phyloP scores from a whole-genome alignment of 2,329 filamentous ascomycete species.

The Pseudogymnoascus sp. region DNA sequence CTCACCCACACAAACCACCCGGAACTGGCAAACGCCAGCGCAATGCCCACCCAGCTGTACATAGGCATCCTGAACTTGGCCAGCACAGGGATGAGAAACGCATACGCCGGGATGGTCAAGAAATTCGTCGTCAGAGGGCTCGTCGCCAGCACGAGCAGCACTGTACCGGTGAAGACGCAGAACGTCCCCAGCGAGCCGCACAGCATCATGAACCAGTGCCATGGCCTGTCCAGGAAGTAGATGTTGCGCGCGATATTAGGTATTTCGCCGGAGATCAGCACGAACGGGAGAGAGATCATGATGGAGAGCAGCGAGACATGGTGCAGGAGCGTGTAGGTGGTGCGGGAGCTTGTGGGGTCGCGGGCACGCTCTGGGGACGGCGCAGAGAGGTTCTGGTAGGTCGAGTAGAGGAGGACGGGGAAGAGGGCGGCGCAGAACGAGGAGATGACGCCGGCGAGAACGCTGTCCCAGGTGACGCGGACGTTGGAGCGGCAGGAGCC shows the following conservation, averaged over 20 bases:
- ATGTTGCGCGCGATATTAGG: slow-evolving; percentile 42
- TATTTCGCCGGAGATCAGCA: slow-evolving; percentile 42
- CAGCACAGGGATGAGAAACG: slow-evolving; percentile 40
- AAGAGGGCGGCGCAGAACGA: slow-evolving; percentile 44
- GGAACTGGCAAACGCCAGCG: slow-evolving; percentile 41
- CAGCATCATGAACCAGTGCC: slow-evolving; percentile 46
- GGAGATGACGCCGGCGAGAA: slow-evolving; percentile 44
- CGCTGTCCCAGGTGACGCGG: slow-evolving; percentile 43
- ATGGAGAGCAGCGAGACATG: slow-evolving; percentile 43
- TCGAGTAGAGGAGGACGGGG: slow-evolving; percentile 41
- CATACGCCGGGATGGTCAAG: slow-evolving; percentile 39
- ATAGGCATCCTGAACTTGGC: slow-evolving; percentile 39
- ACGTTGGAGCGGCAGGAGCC: slow-evolving; percentile 37
- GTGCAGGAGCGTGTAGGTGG: slow-evolving; percentile 43
- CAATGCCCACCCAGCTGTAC: slow-evolving; percentile 43
- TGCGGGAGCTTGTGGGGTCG: slow-evolving; percentile 33
- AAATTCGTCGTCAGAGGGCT: slow-evolving; percentile 42
- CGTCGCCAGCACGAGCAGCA: slow-evolving; percentile 41
- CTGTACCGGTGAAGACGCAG: slow-evolving; percentile 39
- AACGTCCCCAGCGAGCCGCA: slow-evolving; percentile 40
- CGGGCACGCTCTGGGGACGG: slow-evolving; percentile 15
- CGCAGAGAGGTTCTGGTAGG: slow-evolving; percentile 36
- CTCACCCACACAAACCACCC: slow-evolving; percentile 40
- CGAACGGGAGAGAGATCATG: slow-evolving; percentile 39
- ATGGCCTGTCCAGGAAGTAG: slow-evolving; percentile 46